Percentiles rank a stretch among this genome's conserved stretches.
phyloP scores from a whole-genome alignment of 805 yeast species.

The Naumovozyma baii region DNA sequence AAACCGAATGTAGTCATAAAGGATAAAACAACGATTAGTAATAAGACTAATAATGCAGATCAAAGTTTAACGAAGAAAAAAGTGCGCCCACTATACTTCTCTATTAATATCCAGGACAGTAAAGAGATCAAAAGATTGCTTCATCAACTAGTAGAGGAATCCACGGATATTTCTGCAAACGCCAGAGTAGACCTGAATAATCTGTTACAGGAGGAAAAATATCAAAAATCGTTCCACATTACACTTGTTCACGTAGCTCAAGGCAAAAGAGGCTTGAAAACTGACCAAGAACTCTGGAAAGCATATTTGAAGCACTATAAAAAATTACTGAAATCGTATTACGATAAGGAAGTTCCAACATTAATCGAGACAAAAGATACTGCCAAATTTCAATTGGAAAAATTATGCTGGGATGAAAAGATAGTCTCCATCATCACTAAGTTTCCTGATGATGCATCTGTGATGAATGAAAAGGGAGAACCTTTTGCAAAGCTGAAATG shows the following conservation, averaged over 20 bases:
- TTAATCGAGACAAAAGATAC: constrained; percentile 14
- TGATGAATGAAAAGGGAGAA: constrained; percentile 9
- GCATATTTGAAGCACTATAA: constrained; percentile 18
- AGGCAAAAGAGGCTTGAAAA: constrained; percentile 23
- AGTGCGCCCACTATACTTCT: constrained; percentile 37
- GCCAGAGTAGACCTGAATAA: neutral
- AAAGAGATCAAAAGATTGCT: constrained; percentile 10
- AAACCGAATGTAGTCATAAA: constrained; percentile 40
- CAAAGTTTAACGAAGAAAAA: constrained; percentile 8
- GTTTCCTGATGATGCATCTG: constrained; percentile 5
- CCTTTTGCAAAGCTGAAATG: constrained; percentile 18
- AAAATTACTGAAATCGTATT: constrained; percentile 2
- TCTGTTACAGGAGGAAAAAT: constrained; percentile 21
- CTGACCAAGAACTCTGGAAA: constrained; percentile 24
- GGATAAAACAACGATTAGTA: constrained; percentile 24
- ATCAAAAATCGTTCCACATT: constrained; percentile 54
- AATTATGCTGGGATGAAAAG: constrained; percentile 41
- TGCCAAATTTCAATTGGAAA: constrained; percentile 35
- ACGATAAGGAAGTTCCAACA: constrained; percentile 9
- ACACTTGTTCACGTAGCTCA: constrained; percentile 47
- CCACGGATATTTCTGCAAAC: constrained; percentile 1
- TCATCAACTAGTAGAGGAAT: constrained; percentile 1
- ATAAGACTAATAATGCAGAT: constrained; percentile 12
- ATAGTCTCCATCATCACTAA: constrained; percentile 48
- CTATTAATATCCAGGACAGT: constrained; percentile 30